These are phyloP conservation scores for Saturnispora hagleri DNA, from an alignment of 805 yeast species.

Conservation along the genomic window DNA sequence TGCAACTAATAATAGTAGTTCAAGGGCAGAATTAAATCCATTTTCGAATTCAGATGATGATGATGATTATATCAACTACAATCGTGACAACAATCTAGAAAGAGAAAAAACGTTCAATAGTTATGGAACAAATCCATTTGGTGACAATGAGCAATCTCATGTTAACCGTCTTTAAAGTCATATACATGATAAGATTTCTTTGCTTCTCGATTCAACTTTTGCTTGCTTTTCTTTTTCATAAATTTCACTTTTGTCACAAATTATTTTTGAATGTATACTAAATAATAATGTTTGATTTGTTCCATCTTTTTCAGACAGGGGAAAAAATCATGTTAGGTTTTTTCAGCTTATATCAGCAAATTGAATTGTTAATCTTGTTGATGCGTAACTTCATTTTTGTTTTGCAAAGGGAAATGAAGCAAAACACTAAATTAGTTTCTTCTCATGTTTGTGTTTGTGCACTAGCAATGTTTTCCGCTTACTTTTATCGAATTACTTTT, in stretches of 20 bases:
- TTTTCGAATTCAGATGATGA: conserved; percentile 8
- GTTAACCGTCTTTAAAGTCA: background rate
- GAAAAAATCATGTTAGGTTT: background rate
- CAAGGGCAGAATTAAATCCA: conserved; percentile 9
- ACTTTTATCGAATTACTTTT: background rate
- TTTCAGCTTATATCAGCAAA: background rate
- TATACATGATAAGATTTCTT: background rate
- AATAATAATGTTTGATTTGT: background rate
- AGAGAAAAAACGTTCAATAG: conserved; percentile 5
- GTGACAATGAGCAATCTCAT: background rate
- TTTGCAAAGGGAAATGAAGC: background rate
- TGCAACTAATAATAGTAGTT: conserved; percentile 6
- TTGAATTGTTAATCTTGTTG: background rate
- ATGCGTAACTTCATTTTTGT: background rate
- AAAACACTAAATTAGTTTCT: background rate
- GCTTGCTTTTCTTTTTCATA: background rate
- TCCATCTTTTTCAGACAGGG: too few relatives aligned
- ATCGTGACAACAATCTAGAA: background rate
- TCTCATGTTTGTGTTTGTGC: background rate
- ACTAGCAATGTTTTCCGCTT: background rate
- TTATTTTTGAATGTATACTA: background rate
- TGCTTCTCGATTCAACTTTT: background rate
- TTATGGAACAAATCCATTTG: conserved; percentile 4
- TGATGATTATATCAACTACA: background rate
- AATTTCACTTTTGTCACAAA: background rate